Base-by-base conservation (phyloP, 2,329 filamentous ascomycete species). In the Phialocephala subalpina region DNA sequence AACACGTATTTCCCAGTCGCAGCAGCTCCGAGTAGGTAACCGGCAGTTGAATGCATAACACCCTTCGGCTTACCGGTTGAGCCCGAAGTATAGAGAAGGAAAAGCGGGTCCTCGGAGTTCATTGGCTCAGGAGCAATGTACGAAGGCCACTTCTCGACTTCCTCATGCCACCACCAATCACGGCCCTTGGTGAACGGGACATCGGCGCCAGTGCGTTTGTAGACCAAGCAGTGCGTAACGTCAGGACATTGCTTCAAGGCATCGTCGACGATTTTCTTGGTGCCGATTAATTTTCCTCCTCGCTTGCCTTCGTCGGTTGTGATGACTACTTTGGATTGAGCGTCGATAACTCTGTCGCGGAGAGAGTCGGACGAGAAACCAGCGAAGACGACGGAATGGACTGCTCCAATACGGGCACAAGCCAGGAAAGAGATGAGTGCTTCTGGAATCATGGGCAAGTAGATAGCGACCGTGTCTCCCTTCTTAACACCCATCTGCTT, bases 1-100 rank as follows among this genome's bases (percentile, higher is more conserved):
- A 99, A 99, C 69, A 98, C 95, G 79, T 99, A 98, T 82, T 98
- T 99, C 80, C 94, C 95, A 14, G 96, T 99, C 75, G 91, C 86
- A 38, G 96, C 95, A 60, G 94, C 94, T 66, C 96, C 96, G 8
- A 98, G 82, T n/a, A 99, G 87, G 79, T 98, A 99, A 60, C 96
- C 96, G 67, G 85, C 96, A 40, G 95, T 99, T 29, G 94, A 97
- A 86, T 99, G 96, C 93, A 99, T 92, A 63, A 99, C 92, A 81
- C 96, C 96, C 88, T 99, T 99, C 72, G 96, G 96, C 87, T 98
- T 98, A 70, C 96, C 96, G 9, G 96, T 99, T 0, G 95, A 98
- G 47, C 96, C 96, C 40, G 95, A 98, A 1, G 96, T 99, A 83
- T 99, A 99, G 64, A 99, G 91, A 66, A 99, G 84, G 88, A 98